Evolutionary conservation across 805 yeast genomes (phyloP).

Genomic region (Candida quercuum): DNA sequence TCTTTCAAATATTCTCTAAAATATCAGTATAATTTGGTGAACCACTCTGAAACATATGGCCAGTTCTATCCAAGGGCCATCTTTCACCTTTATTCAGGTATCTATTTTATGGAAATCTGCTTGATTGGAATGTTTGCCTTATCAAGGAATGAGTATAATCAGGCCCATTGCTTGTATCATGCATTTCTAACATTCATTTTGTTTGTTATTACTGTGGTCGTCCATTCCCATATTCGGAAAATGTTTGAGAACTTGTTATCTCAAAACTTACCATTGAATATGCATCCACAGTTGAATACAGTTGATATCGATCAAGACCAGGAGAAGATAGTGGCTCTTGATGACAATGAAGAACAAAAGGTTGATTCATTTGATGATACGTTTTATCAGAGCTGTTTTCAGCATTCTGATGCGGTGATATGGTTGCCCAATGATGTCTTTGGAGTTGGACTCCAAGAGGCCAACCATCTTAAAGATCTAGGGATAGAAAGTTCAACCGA

Average conservation of each 20-base stretch:
- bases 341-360: background rate
- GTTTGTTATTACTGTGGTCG: constrained; percentile 48
- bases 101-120: constrained; percentile 76
- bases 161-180: constrained; percentile 39
- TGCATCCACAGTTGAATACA: constrained; percentile 1
- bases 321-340: background rate
- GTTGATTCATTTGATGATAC: constrained; percentile 16
- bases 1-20: constrained; percentile 69
- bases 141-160: constrained; percentile 44
- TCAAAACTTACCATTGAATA: constrained; percentile 31
- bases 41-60: constrained; percentile 63
- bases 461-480: constrained; percentile 13
- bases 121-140: constrained; percentile 71
- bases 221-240: constrained; percentile 47
- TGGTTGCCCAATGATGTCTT: constrained; percentile 22
- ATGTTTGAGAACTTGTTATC: constrained; percentile 31
- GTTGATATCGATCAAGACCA: background rate
- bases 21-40: constrained; percentile 46
- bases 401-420: constrained; percentile 11
- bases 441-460: constrained; percentile 11
- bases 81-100: constrained; percentile 71
- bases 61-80: constrained; percentile 68
- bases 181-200: constrained; percentile 48
- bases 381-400: constrained; percentile 22
- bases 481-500: constrained; percentile 20